Evolutionary conservation across 2,329 filamentous ascomycete species (phyloP).

Genomic region (Penicillium sp.): DNA sequence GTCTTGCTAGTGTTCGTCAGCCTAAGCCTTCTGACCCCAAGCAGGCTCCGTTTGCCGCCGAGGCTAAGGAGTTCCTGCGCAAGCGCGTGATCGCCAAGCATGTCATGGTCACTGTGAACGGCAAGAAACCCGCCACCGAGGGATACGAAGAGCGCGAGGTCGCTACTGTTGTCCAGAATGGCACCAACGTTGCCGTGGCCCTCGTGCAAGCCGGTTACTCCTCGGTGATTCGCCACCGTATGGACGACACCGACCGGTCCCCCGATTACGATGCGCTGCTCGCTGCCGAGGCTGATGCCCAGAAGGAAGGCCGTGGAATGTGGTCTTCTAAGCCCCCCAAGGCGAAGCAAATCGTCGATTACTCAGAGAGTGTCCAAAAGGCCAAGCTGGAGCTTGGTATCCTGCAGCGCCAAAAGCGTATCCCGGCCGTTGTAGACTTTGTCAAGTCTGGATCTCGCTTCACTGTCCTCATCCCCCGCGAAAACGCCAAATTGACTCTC

Average conservation of each 20-base stretch:
- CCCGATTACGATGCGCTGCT: constrained; percentile 75
- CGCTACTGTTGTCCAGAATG: constrained; percentile 76
- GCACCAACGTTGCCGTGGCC: constrained; percentile 78
- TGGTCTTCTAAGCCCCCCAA: constrained; percentile 89
- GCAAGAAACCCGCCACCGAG: constrained; percentile 81
- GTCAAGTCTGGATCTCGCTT: constrained; percentile 97
- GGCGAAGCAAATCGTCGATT: constrained; percentile 76
- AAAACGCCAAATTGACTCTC: constrained; percentile 91
- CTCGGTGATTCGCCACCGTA: constrained; percentile 89
- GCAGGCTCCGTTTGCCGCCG: constrained; percentile 82
- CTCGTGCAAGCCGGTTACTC: constrained; percentile 92
- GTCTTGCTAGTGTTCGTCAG: constrained; percentile 85
- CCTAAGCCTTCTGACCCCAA: constrained; percentile 84
- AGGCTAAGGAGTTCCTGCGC: constrained; percentile 92
- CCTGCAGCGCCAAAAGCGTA: constrained; percentile 83
- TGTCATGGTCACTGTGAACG: constrained; percentile 82
- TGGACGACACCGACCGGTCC: constrained; percentile 90
- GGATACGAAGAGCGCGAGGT: constrained; percentile 94
- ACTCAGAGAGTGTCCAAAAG: constrained; percentile 88
- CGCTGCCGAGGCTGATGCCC: constrained; percentile 56
- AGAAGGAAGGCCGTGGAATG: constrained; percentile 86
- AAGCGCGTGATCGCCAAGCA: constrained; percentile 96
- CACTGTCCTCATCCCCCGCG: constrained; percentile 83
- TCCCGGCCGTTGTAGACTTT: constrained; percentile 91
- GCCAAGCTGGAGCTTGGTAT: constrained; percentile 89